Evolutionary conservation across 108 stramenopile genomes (phyloP).

Genomic region (Skeletonema menzelii): DNA sequence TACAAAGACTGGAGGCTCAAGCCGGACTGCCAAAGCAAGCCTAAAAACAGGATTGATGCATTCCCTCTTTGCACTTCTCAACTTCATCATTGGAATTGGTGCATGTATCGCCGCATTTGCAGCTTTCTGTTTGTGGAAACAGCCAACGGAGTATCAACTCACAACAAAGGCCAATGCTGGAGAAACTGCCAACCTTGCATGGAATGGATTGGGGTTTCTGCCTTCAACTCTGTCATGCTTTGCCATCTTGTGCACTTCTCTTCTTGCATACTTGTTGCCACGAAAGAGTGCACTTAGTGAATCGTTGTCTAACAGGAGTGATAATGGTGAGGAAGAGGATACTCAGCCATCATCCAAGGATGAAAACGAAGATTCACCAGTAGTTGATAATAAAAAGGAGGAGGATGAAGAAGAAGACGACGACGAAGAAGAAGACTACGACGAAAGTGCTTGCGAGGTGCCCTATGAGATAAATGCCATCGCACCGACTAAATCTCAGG

Average conservation of each 20-base stretch:
- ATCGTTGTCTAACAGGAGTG: background rate
- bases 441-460: background rate
- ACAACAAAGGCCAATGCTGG: background rate
- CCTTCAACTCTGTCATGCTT: background rate
- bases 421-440: background rate
- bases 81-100: background rate
- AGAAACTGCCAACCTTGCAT: background rate
- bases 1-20: background rate
- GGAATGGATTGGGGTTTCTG: background rate
- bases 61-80: background rate
- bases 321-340: background rate
- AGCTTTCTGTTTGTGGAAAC: background rate
- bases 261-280: background rate
- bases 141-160: background rate
- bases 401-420: background rate
- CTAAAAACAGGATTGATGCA: background rate
- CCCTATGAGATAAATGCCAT: background rate
- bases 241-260: background rate
- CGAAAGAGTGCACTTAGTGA: background rate
- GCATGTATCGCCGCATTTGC: background rate
- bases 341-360: background rate
- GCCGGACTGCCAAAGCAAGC: background rate
- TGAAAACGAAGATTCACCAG: background rate
- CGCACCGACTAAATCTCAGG: background rate
- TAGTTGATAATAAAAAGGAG: background rate